phyloP scores from a whole-genome alignment of 352 stramenopile species.

The Pythium chondricola region DNA sequence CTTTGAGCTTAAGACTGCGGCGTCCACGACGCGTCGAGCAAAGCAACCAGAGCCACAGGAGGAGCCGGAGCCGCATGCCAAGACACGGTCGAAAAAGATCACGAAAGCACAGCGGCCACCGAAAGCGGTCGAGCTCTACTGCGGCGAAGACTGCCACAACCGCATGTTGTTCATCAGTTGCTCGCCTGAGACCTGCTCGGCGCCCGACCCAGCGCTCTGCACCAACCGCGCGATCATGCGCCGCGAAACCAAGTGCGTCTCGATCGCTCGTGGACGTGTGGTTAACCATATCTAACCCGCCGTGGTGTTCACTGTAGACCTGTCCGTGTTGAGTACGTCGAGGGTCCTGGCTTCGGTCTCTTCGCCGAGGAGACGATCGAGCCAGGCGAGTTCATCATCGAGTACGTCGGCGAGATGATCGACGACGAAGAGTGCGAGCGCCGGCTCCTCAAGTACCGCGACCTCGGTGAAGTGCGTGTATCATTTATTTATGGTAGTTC shows the following conservation, averaged over 20 bases:
- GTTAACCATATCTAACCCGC: too few species aligned
- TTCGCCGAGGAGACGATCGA: constrained; percentile 71
- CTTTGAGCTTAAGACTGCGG: constrained; percentile 35
- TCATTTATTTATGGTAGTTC: too few species aligned
- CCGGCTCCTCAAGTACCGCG: constrained; percentile 41
- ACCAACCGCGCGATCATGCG: constrained; percentile 71
- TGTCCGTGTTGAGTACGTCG: constrained; percentile 56
- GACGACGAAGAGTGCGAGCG: constrained; percentile 77
- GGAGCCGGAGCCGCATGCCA: not conserved
- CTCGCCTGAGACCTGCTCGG: constrained; percentile 71
- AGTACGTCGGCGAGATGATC: constrained; percentile 93
- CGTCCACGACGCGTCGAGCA: constrained; percentile 33
- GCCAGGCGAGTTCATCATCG: constrained; percentile 87
- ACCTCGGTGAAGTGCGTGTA: too few species aligned
- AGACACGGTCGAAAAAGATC: constrained; percentile 2
- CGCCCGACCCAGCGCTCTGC: constrained; percentile 53
- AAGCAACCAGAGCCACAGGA: not conserved
- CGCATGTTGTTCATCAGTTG: constrained; percentile 83
- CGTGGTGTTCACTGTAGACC: too few species aligned
- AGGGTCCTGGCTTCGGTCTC: constrained; percentile 88
- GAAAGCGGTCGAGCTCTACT: constrained; percentile 23
- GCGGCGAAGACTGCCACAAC: constrained; percentile 74
- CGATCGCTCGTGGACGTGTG: not conserved
- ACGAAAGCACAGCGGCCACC: constrained; percentile 9
- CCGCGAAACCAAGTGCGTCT: constrained; percentile 46